Evolutionary conservation across 768 basidiomycete species (phyloP), one percentile per base, ranked within the genome.

Genomic region (Suillus paluster): DNA sequence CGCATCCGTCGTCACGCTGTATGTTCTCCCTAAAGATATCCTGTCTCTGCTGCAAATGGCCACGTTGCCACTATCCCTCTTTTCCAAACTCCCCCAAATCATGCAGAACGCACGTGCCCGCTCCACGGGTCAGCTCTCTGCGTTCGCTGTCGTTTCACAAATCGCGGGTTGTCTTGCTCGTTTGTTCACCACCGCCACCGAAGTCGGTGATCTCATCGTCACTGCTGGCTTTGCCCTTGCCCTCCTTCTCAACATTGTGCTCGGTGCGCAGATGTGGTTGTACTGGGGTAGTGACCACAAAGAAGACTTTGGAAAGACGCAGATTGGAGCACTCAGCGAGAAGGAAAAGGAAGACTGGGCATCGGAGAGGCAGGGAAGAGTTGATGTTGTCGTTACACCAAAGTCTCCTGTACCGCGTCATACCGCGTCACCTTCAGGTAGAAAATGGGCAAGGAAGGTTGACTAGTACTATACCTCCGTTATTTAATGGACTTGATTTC

Each of bases 51-150:
- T 96, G 39, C 95, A 98, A 75, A 78, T 94, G 14, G 78, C 86
- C 60, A 97, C 96, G 5, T 88, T 99, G 39, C 97, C 97, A 0
- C 85, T 99, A 27, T 91, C 94, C 4, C 82, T 98, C 34, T 89
- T 93, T 74, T 95, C 95, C 63, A 99, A 99, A 77, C 77, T 97
- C 50, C 97, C 97, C 6, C 97, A 99, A 68, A 99, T 99, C 75
- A 68, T 82, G 58, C 87, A 92, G 68, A 99, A 97, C 80, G 73
- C 85, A 60, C 84, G 84, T 49, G 80, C 86, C 5, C 76, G 82
- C 54, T 92, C 90, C 8, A 99, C 97, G 0, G 97, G 97, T 12
- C 95, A 98, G 70, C 90, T 99, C 45, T 96, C 94, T 12, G 86
- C 94, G 0, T 93, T 99, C 70, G 95, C 95, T 27, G 94, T 99